A percentile compares a stretch with the other conserved stretches of the same genome.
These are phyloP conservation scores for Melocanna baccifera DNA, from an alignment of 176 grass and related monocot species.

Conservation along the genomic window DNA sequence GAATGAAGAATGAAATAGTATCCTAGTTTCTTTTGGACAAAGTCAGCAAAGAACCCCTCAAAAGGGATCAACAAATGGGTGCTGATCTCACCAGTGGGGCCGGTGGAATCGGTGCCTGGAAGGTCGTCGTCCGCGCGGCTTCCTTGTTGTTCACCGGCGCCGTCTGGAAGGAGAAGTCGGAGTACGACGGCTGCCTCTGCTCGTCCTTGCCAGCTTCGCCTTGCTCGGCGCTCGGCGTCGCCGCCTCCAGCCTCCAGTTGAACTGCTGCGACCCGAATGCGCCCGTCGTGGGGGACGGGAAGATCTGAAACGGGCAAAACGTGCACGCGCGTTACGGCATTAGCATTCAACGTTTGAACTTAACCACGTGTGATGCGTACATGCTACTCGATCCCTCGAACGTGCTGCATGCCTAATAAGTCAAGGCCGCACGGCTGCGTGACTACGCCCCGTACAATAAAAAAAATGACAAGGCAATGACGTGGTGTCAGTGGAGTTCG, in stretches of 20 bases:
- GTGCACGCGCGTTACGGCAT: neutral
- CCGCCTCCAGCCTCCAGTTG: conserved; percentile 47
- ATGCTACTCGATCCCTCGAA: neutral
- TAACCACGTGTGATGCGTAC: neutral
- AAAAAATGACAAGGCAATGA: conserved; percentile 3
- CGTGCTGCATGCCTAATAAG: neutral
- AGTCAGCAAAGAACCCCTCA: conserved; percentile 18
- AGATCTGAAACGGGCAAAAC: conserved; percentile 42
- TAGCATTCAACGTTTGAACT: neutral
- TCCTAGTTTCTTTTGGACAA: conserved; percentile 26
- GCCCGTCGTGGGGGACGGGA: conserved; percentile 72
- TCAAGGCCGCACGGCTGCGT: neutral
- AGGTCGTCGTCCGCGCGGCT: conserved; percentile 19
- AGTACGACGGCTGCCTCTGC: conserved; percentile 39
- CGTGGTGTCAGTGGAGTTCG: neutral
- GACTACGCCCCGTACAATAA: neutral
- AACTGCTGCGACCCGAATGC: conserved; percentile 61
- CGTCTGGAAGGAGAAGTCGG: conserved; percentile 89
- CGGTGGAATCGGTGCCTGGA: conserved; percentile 25
- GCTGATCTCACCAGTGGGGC: conserved; percentile 46
- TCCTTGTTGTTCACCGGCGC: conserved; percentile 31
- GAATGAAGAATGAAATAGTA: neutral
- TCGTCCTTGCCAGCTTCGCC: conserved; percentile 54
- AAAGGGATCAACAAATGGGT: neutral
- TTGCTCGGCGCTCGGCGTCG: conserved; percentile 22